Evolutionary conservation across 192 early-diverging fungal genomes (phyloP), one percentile per base, ranked within the genome.

Genomic region (Rhizophlyctis rosea): DNA sequence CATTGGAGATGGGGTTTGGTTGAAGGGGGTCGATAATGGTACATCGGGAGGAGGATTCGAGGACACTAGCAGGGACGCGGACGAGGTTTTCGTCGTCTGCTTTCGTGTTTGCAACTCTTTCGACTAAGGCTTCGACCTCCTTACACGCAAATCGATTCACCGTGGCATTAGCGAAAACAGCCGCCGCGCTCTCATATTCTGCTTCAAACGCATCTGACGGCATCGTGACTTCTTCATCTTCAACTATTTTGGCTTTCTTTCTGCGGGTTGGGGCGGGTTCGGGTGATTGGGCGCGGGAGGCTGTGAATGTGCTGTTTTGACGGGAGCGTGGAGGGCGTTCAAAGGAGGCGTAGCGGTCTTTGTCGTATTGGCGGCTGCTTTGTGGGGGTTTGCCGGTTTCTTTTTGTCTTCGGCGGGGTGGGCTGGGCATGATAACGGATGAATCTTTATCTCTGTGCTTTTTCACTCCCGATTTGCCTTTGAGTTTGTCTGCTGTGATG

Each of bases 121-220:
- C 27, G 18, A 67, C 50, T 9, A 34, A n/a, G 11, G 16, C n/a
- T 21, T 65, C 50, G 3, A 68, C 25, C 14, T 64, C 58, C 0
- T 13, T 30, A 28, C 16, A 24, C 28, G 23, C 33, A 65, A 67
- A 67, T 1, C 25, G 4, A 36, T 39, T 60, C 24, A 35, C 30
- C 3, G 35, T 24, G 1, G 48, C 3, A 16, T 61, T 0, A 18
- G 64, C 34, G 29, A 48, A 71, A 1, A n/a, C 34, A 29, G 59
- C 29, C 21, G 64, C 57, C 28, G 54, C 57, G 7, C 35, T 16
- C 9, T 47, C 39, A 32, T 71, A 71, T 39, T 71, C 70, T 9
- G 54, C 39, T n/a, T 56, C 68, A 50, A 70, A 70, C 4, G 61
- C 58, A 48, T 36, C 28, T 2, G 27, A 30, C 21, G 50, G 34